These are phyloP conservation scores for Cercospora sp. DNA, from an alignment of 2,329 filamentous ascomycete species.

Conservation along the genomic window DNA sequence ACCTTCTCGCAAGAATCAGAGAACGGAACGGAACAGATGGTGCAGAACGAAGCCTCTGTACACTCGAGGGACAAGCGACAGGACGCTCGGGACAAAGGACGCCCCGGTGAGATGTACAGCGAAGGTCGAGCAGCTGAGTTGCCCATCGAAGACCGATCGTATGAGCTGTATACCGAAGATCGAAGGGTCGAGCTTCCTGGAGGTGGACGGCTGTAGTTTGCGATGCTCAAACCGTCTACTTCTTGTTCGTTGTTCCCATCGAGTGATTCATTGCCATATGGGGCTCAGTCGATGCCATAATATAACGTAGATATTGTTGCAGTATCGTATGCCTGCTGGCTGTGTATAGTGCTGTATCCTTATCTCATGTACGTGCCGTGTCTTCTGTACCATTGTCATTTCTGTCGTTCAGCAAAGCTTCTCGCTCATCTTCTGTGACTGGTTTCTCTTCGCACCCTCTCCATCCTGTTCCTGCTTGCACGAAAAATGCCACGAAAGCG, in stretches of 20 bases:
- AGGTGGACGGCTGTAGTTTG: neutral
- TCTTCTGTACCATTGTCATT: neutral
- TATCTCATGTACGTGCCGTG: neutral
- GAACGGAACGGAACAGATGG: neutral
- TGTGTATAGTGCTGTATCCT: neutral
- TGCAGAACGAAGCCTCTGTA: neutral
- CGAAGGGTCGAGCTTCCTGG: neutral
- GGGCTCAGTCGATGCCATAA: neutral
- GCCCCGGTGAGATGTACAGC: neutral
- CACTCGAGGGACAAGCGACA: neutral
- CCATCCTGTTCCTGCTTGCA: constrained; percentile 64
- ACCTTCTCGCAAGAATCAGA: neutral
- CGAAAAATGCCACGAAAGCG: constrained; percentile 50
- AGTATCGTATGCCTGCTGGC: neutral
- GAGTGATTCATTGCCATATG: neutral
- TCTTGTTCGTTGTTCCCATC: neutral
- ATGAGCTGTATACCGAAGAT: neutral
- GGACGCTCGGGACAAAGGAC: neutral
- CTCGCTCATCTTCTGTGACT: neutral
- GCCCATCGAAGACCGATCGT: neutral
- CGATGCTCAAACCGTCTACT: neutral
- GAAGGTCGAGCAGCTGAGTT: neutral
- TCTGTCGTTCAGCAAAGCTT: neutral
- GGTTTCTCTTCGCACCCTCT: neutral
- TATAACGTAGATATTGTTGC: neutral